Base-by-base conservation (phyloP, 2,329 filamentous ascomycete genomes). In the Penicillium brevicompactum region DNA sequence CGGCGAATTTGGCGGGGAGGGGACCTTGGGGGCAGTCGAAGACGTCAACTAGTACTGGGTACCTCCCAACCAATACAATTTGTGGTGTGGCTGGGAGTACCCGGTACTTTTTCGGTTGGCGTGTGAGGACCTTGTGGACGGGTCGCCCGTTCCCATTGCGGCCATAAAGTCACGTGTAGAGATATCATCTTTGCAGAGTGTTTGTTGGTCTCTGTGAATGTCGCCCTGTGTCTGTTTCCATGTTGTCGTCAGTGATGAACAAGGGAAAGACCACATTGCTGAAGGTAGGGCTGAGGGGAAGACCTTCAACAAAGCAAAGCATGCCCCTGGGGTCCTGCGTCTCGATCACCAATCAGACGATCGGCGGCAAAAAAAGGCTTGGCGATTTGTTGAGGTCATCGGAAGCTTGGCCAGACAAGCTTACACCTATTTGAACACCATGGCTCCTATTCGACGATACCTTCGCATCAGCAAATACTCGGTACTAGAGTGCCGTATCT, bases 401-500 rank as follows among this genome's bases (percentile, higher is more conserved):
- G 27, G 32, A 9, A 11, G 27, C 46, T 37, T 24, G 22, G 42
- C 18, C 24, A 27, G 24, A 27, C 24, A 27, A 27, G 50, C 21
- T 30, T 37, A 16, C 37, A 50, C 42, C 10, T 44, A 45, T 27
- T 42, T 41, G 2, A 42, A 41, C n/a, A 57, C n/a, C 49, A 97
- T 97, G 92, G 89, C 92, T 11, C 92, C 92, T 10, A 85, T 96
- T 46, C 87, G 92, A 56, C 86, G 92, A 66, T 97, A 97, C 72
- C 82, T 97, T 52, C 86, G 93, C 49, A 96, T 97, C 65, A 93
- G 90, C 52, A 92, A 93, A 70, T 90, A 91, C 74, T 96, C 93
- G 4, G 92, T 97, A 31, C 83, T 99, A n/a, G 94, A 99, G 81
- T 92, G 91, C 61, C 92, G 92, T 62, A 94, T 99, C 64, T 97